A percentile compares a stretch with the other conserved stretches of the same genome.
Evolutionary conservation across 345 rosid species (phyloP).

Genomic region (Arabidopsis suecica): DNA sequence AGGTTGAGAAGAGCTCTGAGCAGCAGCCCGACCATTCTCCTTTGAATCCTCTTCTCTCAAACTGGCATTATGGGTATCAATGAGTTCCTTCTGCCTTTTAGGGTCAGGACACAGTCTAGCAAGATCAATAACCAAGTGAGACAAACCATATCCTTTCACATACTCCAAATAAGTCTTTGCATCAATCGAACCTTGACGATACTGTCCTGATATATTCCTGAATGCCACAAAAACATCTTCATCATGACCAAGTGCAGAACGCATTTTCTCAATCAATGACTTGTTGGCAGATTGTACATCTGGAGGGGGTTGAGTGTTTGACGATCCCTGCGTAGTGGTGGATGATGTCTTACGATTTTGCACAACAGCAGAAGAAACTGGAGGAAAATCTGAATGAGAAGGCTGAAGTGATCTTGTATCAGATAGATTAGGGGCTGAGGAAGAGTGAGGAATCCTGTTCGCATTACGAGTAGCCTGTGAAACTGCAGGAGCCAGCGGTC

Average conservation of each 20-base stretch:
- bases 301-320: conserved; percentile 43
- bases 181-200: conserved; percentile 80
- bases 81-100: conserved; percentile 81
- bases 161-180: conserved; percentile 65
- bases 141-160: conserved; percentile 68
- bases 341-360: conserved; percentile 47
- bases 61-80: conserved; percentile 64
- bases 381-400: conserved; percentile 71
- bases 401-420: conserved; percentile 47
- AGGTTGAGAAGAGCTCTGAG: conserved; percentile 39
- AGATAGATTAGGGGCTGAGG: conserved; percentile 74
- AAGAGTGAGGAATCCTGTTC: conserved; percentile 62
- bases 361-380: conserved; percentile 60
- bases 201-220: conserved; percentile 73
- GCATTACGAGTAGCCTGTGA: conserved; percentile 47
- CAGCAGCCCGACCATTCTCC: conserved; percentile 38
- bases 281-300: conserved; percentile 82
- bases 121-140: conserved; percentile 78
- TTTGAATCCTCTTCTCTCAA: conserved; percentile 45
- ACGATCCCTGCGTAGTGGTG: conserved; percentile 31
- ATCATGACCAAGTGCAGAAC: conserved; percentile 67
- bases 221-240: conserved; percentile 72
- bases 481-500: conserved; percentile 33
- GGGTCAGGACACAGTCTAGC: conserved; percentile 88
- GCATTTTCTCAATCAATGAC: conserved; percentile 82